A percentile compares a stretch with the other conserved stretches of the same genome.
Evolutionary conservation across 441 rosid genomes (phyloP).

Genomic region (Francoa sonchifolia): DNA sequence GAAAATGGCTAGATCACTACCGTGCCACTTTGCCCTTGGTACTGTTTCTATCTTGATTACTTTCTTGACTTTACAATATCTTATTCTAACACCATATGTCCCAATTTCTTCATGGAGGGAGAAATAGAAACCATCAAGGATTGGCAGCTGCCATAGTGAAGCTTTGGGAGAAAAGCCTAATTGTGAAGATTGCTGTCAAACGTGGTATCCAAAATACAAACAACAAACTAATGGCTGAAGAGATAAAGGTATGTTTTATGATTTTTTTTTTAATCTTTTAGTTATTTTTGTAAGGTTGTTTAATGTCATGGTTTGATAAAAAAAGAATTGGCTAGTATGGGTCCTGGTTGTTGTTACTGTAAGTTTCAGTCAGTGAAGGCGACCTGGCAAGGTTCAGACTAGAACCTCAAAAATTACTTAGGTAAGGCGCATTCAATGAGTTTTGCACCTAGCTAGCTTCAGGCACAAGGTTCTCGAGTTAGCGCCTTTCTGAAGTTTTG

Average conservation of each 20-base stretch:
- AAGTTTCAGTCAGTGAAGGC: too few relatives aligned
- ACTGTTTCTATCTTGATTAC: conserved; percentile 16
- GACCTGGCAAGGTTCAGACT: too few relatives aligned
- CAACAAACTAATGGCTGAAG: conserved; percentile 94
- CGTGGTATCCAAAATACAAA: conserved; percentile 96
- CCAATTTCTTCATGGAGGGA: conserved; percentile 40
- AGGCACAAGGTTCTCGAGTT: too few relatives aligned
- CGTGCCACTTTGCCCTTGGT: conserved; percentile 98
- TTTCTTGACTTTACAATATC: conserved; percentile 10
- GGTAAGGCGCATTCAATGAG: too few relatives aligned
- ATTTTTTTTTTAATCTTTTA: not conserved
- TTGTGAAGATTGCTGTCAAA: conserved; percentile 86
- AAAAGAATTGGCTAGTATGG: too few relatives aligned
- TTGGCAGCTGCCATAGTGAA: conserved; percentile 74
- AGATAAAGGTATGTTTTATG: conserved; percentile 53
- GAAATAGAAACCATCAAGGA: conserved; percentile 96
- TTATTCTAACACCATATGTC: conserved; percentile 10
- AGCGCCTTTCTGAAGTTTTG: too few relatives aligned
- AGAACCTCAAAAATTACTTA: too few relatives aligned
- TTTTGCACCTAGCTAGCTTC: too few relatives aligned
- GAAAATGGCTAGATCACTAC: conserved; percentile 78
- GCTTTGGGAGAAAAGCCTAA: conserved; percentile 88
- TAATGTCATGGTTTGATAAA: too few relatives aligned
- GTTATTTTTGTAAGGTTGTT: not conserved
- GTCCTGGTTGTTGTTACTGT: too few relatives aligned